Evolutionary conservation across 768 basidiomycete genomes (phyloP).

Genomic region (Trametes elegans): DNA sequence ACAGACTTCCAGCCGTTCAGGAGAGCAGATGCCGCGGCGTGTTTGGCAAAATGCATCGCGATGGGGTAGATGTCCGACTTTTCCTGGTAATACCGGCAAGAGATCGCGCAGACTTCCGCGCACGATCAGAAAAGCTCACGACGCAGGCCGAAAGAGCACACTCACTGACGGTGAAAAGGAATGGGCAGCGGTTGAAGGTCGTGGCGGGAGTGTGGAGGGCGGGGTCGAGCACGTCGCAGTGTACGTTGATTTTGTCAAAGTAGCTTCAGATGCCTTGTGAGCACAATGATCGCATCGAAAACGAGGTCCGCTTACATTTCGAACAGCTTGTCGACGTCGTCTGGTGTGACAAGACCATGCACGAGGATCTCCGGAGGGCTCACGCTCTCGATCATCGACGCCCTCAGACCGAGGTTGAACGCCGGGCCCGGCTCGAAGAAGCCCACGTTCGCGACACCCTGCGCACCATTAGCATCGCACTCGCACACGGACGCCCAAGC

Average conservation of each 20-base stretch:
- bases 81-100: constrained; percentile 79
- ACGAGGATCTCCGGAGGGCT: constrained; percentile 80
- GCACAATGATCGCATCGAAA: too few species aligned
- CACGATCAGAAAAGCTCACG: neutral
- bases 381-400: constrained; percentile 71
- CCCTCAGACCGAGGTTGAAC: constrained; percentile 66
- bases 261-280: too few species aligned
- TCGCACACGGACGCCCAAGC: neutral
- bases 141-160: constrained; percentile 17
- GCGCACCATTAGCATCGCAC: constrained; percentile 17
- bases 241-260: constrained; percentile 68
- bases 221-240: constrained; percentile 71
- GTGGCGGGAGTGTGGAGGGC: constrained; percentile 76
- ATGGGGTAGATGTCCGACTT: constrained; percentile 85
- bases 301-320: constrained; percentile 60
- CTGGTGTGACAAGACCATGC: constrained; percentile 73
- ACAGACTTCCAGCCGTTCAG: constrained; percentile 59
- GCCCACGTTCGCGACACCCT: constrained; percentile 80
- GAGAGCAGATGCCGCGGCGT: constrained; percentile 75
- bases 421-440: constrained; percentile 83
- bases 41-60: constrained; percentile 87
- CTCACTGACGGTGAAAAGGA: constrained; percentile 85
- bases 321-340: constrained; percentile 82
- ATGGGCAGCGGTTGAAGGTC: constrained; percentile 82
- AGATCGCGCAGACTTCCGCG: constrained; percentile 75